phyloP scores from a whole-genome alignment of 768 basidiomycete genomes.

The Mycena vulgaris region DNA sequence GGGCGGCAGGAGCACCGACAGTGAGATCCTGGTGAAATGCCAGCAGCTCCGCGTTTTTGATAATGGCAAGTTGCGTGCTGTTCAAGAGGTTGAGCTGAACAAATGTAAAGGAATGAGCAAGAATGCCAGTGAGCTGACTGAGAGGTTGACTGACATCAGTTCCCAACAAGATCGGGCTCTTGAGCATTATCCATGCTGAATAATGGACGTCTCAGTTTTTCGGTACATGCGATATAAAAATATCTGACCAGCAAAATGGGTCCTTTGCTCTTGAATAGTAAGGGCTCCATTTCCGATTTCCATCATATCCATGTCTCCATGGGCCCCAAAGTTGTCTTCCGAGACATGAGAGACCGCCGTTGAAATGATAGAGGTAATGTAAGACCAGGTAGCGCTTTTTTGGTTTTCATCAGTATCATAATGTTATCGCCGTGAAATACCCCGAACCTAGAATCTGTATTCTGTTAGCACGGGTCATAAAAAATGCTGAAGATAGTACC shows the following conservation, averaged over 20 bases:
- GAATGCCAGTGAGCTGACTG: background rate
- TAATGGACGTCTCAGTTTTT: background rate
- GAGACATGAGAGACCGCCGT: slow-evolving; percentile 60
- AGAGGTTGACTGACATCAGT: slow-evolving; percentile 51
- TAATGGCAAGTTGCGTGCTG: slow-evolving; percentile 60
- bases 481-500: slow-evolving; percentile 45
- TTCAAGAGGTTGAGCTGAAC: slow-evolving; percentile 58
- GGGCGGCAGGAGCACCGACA: slow-evolving; percentile 62
- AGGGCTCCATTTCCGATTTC: slow-evolving; percentile 67
- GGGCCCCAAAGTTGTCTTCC: slow-evolving; percentile 61
- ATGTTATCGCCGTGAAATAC: background rate
- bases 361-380: slow-evolving; percentile 61
- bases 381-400: slow-evolving; percentile 62
- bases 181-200: slow-evolving; percentile 67
- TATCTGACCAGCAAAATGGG: slow-evolving; percentile 62
- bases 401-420: background rate
- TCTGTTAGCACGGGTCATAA: background rate
- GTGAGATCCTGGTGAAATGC: slow-evolving; percentile 68
- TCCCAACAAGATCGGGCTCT: slow-evolving; percentile 71
- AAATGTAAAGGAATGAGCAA: background rate
- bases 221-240: background rate
- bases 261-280: slow-evolving; percentile 65
- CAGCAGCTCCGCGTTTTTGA: slow-evolving; percentile 66
- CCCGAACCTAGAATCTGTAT: slow-evolving; percentile 15
- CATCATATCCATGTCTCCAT: slow-evolving; percentile 77